Evolutionary conservation across 202 grass and related monocot genomes (phyloP), one percentile per base, ranked within the genome.

Genomic region (Elaeis oleifera): DNA sequence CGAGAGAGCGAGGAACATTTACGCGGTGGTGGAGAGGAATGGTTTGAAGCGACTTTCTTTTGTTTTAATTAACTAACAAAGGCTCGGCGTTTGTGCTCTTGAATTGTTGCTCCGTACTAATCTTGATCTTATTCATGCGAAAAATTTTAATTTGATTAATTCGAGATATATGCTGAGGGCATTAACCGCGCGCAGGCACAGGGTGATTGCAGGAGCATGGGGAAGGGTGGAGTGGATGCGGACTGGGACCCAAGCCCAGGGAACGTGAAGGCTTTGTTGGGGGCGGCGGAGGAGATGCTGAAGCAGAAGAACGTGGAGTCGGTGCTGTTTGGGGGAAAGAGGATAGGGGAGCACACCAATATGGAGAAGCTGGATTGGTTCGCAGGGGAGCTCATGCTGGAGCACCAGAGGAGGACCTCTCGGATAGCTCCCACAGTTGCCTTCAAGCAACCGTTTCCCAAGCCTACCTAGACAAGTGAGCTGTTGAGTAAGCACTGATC

Each of bases 301-400:
- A 52, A 52, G 49, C 49, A 65, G 63, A 51, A 27, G 22, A 65
- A 52, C 9, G 49, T 65, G 44, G 63, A 65, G 49, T 65, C 63
- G 16, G 22, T 53, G 23, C 49, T 52, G 16, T 53, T 65, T 7
- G 51, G 49, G 1, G 49, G 63, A 7, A 51, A 50, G 16, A n/a
- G 49, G 49, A 28, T 65, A 3, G 63, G 44, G 5, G 63, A 65
- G 49, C 5, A 53, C 4, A 65, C 63, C 5, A 65, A 65, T 16
- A 65, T 65, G 63, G 63, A 65, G 49, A 65, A 65, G 49, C 23
- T 65, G 14, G 49, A 65, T 27, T 18, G 63, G 49, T 27, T 65
- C 9, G 63, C 49, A 4, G 63, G 49, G 16, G 63, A 65, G 63
- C 63, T 65, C 9, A 23, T 65, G 63, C 49, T 52, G 5, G 63